These are phyloP conservation scores for Parietaria judaica DNA, from an alignment of 306 rosid genomes.

Conservation along the genomic window DNA sequence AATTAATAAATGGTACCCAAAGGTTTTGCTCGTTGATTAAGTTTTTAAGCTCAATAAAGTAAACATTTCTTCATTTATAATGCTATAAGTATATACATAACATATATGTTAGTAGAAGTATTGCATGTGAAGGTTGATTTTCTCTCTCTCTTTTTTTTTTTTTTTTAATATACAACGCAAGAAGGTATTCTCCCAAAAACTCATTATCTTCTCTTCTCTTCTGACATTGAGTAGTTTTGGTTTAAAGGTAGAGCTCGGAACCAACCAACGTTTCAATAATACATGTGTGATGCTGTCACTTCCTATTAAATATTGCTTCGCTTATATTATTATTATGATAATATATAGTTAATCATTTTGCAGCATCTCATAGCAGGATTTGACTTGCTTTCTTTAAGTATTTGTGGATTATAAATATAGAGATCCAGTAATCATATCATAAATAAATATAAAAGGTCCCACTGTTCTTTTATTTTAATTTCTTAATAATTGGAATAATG, in stretches of 20 bases:
- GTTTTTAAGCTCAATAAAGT: background rate
- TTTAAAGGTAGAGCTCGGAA: no score
- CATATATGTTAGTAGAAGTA: no score
- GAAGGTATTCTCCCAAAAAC: no score
- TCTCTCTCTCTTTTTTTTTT: no score
- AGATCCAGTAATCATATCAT: background rate
- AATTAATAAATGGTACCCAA: slow-evolving; percentile 1
- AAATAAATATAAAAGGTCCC: slow-evolving; percentile 2
- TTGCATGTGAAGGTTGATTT: no score
- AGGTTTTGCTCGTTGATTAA: slow-evolving; percentile 1
- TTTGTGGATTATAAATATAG: background rate
- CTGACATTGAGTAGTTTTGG: no score
- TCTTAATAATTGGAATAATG: background rate
- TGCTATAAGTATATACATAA: no score
- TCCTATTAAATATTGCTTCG: background rate
- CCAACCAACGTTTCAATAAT: no score
- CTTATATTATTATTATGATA: background rate
- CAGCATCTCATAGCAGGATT: background rate
- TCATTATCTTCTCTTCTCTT: no score
- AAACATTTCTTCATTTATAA: background rate
- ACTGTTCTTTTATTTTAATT: background rate
- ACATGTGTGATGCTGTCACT: slow-evolving; percentile 6
- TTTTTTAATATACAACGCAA: no score
- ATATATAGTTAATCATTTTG: background rate
- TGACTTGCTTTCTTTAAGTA: background rate